phyloP scores from a whole-genome alignment of 2,329 filamentous ascomycete species.

The Beauveria rudraprayagi region DNA sequence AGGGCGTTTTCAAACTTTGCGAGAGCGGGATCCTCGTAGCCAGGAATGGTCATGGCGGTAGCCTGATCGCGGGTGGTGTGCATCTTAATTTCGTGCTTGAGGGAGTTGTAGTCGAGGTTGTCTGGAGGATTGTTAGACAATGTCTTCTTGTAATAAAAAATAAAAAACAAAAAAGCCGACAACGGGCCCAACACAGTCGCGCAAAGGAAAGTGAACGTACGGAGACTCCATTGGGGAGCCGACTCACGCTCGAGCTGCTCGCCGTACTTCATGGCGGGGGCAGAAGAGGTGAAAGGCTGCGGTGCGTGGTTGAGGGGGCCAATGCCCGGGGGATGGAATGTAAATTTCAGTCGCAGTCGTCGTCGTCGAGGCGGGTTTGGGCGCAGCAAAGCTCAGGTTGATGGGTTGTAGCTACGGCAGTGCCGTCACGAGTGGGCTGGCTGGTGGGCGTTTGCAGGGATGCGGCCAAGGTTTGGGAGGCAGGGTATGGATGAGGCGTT shows the following conservation, averaged over 20 bases:
- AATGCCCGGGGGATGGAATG: neutral
- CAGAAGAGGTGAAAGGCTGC: neutral
- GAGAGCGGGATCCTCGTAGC: slow-evolving; percentile 52
- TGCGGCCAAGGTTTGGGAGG: too few species aligned
- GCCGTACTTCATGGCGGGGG: slow-evolving; percentile 32
- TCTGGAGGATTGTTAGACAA: slow-evolving; percentile 36
- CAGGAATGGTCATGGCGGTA: slow-evolving; percentile 65
- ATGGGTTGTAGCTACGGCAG: neutral
- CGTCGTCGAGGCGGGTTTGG: neutral
- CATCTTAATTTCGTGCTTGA: slow-evolving; percentile 77
- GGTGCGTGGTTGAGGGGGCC: neutral
- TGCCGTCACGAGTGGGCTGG: neutral
- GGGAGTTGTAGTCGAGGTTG: slow-evolving; percentile 82
- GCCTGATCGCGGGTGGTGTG: slow-evolving; percentile 67
- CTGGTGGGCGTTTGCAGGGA: too few species aligned
- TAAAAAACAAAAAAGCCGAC: too few species aligned
- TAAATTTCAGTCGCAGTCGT: neutral
- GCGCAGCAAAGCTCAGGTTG: neutral
- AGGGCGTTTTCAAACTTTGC: slow-evolving; percentile 63
- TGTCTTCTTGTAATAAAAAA: too few species aligned
- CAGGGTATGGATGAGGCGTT: too few species aligned
- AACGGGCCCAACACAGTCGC: too few species aligned
- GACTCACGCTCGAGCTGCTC: slow-evolving; percentile 62
- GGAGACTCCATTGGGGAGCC: slow-evolving; percentile 73
- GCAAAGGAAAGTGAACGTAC: slow-evolving; percentile 35